These are phyloP conservation scores for Cystofilobasidium ferigula DNA, from an alignment of 768 basidiomycete genomes.

Conservation along the genomic window DNA sequence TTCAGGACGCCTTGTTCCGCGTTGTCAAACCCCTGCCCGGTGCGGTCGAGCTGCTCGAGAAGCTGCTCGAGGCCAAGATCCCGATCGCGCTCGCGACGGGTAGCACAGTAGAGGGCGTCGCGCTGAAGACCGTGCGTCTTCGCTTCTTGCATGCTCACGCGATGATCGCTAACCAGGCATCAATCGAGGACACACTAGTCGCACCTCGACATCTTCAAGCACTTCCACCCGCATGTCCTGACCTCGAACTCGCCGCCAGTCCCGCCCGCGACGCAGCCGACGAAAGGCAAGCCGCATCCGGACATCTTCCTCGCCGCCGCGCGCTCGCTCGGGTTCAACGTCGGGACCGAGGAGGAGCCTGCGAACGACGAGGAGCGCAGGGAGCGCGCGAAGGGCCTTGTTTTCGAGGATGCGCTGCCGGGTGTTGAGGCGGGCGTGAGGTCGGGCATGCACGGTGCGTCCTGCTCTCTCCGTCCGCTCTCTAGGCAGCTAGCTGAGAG, in stretches of 20 bases:
- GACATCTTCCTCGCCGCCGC: constrained; percentile 73
- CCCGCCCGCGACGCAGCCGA: constrained; percentile 3
- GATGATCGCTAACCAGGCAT: no score
- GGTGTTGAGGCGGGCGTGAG: constrained; percentile 70
- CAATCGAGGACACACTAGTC: no score
- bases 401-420: constrained; percentile 70
- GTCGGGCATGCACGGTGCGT: constrained; percentile 72
- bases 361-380: constrained; percentile 37
- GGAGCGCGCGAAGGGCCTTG: constrained; percentile 55
- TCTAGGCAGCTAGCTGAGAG: no score
- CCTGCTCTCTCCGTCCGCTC: constrained; percentile 40
- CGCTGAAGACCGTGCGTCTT: constrained; percentile 49
- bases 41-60: constrained; percentile 54
- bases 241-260: constrained; percentile 20
- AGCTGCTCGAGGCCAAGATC: constrained; percentile 55
- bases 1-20: constrained; percentile 59
- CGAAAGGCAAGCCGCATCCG: constrained; percentile 62
- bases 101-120: constrained; percentile 54
- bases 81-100: constrained; percentile 77
- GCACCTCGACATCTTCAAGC: constrained; percentile 17
- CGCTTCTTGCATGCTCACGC: neutral
- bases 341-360: constrained; percentile 31
- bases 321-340: constrained; percentile 42
- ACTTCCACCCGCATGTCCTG: constrained; percentile 5
- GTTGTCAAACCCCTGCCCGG: constrained; percentile 65